Evolutionary conservation across 2,329 filamentous ascomycete genomes (phyloP), one percentile per base, ranked within the genome.

Genomic region (Neophaeococcomyces mojaviensis): DNA sequence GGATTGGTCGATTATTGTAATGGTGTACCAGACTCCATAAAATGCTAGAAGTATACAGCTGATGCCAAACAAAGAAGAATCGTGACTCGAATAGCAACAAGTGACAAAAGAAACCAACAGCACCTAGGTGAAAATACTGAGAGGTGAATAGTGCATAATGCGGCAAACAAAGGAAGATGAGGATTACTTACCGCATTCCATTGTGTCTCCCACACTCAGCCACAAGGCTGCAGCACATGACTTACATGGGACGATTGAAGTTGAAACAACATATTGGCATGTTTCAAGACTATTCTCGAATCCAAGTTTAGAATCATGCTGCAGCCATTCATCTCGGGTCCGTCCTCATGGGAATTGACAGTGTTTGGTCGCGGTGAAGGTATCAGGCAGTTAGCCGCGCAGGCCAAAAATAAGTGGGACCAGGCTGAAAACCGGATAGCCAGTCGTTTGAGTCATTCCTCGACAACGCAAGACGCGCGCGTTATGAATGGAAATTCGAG

Each of bases 371-470:
- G 26, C 9, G 16, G 32, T 16, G 20, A 44, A 34, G 41, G 22
- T 26, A 26, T 30, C 15, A 20, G 19, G 34, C 49, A 44, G 18
- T 28, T 50, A 44, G 53, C 51, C 53, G 53, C 53, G 47, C 33
- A 54, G 22, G 42, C 48, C 39, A 47, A 38, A 52, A 55, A 50
- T 45, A 49, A 48, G 46, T 45, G 51, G 26, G 33, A 51, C 53
- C 49, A 54, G 46, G 45, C 51, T 51, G 51, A 49, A 52, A 46
- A 52, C 49, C 51, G 49, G 53, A 50, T 49, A 35, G 46, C 53
- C 53, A 55, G 52, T 52, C 51, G 49, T 51, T 47, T 47, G 39
- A 13, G 10, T 28, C 40, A n/a, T 20, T 32, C 24, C 33, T 40
- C 44, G 47, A 30, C 37, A 46, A 54, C 51, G 45, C 48, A 39